phyloP scores from a whole-genome alignment of 2,329 filamentous ascomycete species.

The Cadophora malorum region DNA sequence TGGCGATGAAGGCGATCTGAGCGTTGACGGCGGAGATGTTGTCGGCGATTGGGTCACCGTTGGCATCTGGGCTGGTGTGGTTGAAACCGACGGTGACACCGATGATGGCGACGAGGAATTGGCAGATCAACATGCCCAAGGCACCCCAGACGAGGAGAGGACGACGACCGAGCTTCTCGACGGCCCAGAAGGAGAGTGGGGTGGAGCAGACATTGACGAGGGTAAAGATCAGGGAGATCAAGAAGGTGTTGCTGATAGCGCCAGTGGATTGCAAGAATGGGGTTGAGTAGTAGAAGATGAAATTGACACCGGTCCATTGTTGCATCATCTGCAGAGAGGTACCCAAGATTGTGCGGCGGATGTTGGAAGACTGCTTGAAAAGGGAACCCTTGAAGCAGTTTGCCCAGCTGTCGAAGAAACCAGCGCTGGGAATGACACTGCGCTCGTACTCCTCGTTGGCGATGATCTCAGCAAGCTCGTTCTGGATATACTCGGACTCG shows the following conservation, averaged over 20 bases:
- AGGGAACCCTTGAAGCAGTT: slow-evolving; percentile 72
- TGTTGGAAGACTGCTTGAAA: slow-evolving; percentile 62
- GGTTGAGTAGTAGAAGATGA: slow-evolving; percentile 88
- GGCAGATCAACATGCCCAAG: slow-evolving; percentile 80
- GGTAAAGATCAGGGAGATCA: slow-evolving; percentile 85
- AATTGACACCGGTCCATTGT: slow-evolving; percentile 82
- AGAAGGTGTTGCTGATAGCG: slow-evolving; percentile 78
- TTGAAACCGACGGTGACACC: slow-evolving; percentile 63
- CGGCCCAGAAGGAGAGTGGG: slow-evolving; percentile 84
- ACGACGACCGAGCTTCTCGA: slow-evolving; percentile 83
- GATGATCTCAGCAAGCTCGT: slow-evolving; percentile 83
- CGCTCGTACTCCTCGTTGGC: slow-evolving; percentile 90
- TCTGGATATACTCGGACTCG: slow-evolving; percentile 76
- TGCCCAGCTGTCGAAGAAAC: slow-evolving; percentile 73
- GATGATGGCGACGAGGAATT: slow-evolving; percentile 84
- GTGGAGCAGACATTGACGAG: slow-evolving; percentile 88
- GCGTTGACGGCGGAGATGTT: slow-evolving; percentile 63
- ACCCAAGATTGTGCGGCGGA: slow-evolving; percentile 74
- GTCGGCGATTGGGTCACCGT: slow-evolving; percentile 52
- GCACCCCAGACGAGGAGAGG: slow-evolving; percentile 80
- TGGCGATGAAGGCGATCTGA: slow-evolving; percentile 86
- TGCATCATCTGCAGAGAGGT: slow-evolving; percentile 83
- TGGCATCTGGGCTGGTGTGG: slow-evolving; percentile 20
- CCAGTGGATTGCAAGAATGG: slow-evolving; percentile 82
- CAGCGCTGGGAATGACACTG: slow-evolving; percentile 66